A percentile compares a stretch with the other conserved stretches of the same genome.
phyloP scores from a whole-genome alignment of 2,329 filamentous ascomycete species.

The Aspergillus terreus region DNA sequence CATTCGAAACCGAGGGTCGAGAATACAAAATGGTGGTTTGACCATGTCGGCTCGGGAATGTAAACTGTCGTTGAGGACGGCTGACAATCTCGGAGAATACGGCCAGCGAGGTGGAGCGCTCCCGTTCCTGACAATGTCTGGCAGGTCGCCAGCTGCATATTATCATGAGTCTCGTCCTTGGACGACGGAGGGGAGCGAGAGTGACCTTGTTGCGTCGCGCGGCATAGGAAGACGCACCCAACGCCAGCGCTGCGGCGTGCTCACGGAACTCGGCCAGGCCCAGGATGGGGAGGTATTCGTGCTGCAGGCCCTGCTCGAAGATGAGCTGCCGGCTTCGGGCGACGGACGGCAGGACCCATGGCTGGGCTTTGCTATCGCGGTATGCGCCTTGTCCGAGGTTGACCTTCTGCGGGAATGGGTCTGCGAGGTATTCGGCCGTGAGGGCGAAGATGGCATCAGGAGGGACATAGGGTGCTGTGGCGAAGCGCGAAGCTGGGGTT shows the following conservation, averaged over 20 bases:
- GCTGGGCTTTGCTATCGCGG: conserved; percentile 84
- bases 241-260: conserved; percentile 79
- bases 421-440: conserved; percentile 59
- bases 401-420: conserved; percentile 70
- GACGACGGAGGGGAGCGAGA: not conserved
- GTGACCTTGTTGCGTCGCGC: conserved; percentile 2
- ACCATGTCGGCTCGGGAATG: conserved; percentile 91
- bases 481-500: conserved; percentile 5
- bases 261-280: conserved; percentile 76
- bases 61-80: conserved; percentile 56
- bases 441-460: conserved; percentile 24
- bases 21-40: conserved; percentile 96
- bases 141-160: conserved; percentile 36
- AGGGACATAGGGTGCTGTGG: conserved; percentile 14
- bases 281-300: conserved; percentile 94
- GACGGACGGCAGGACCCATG: conserved; percentile 90
- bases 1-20: conserved; percentile 73
- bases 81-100: conserved; percentile 14
- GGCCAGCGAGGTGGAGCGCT: conserved; percentile 22
- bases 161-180: not conserved
- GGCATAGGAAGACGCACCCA: conserved; percentile 51
- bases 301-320: conserved; percentile 69
- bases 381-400: conserved; percentile 93
- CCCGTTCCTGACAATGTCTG: conserved; percentile 90
- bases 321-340: conserved; percentile 43